A percentile compares a stretch with the other conserved stretches of the same genome.
These are phyloP conservation scores for Kwoniella pini DNA, from an alignment of 768 basidiomycete genomes.

Conservation along the genomic window DNA sequence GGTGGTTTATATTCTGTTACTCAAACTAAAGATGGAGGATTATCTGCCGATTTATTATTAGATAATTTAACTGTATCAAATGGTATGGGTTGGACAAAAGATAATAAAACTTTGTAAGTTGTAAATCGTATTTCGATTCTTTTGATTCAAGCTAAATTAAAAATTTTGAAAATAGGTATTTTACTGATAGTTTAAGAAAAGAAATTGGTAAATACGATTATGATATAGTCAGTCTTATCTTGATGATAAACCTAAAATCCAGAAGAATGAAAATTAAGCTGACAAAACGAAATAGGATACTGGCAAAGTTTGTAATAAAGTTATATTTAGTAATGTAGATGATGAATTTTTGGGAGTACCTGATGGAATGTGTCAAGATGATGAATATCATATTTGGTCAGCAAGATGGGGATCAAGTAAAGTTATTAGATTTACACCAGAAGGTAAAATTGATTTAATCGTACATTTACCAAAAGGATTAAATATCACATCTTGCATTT, in stretches of 20 bases:
- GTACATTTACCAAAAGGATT: slow-evolving; percentile 30
- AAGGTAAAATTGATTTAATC: slow-evolving; percentile 29
- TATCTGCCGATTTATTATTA: background rate
- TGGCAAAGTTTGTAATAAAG: background rate
- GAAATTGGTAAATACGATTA: slow-evolving; percentile 10
- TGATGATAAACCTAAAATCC: background rate
- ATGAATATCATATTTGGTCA: slow-evolving; percentile 9
- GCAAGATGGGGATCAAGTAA: slow-evolving; percentile 21
- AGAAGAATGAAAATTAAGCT: no score
- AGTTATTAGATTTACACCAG: slow-evolving; percentile 11
- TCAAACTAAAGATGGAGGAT: background rate
- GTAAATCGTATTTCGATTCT: background rate
- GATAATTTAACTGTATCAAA: slow-evolving; percentile 11
- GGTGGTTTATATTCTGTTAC: slow-evolving; percentile 1
- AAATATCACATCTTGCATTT: slow-evolving; percentile 38
- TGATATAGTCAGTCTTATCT: slow-evolving; percentile 7
- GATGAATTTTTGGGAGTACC: slow-evolving; percentile 9
- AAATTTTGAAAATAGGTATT: slow-evolving; percentile 1
- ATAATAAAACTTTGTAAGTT: slow-evolving; percentile 16
- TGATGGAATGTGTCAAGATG: slow-evolving; percentile 18
- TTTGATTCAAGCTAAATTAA: background rate
- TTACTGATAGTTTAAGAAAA: slow-evolving; percentile 18
- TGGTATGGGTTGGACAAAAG: slow-evolving; percentile 19
- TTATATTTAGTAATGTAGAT: slow-evolving; percentile 4
- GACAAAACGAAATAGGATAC: background rate